Evolutionary conservation across 306 rosid species (phyloP).

Genomic region (Pterocarpus macrocarpus): DNA sequence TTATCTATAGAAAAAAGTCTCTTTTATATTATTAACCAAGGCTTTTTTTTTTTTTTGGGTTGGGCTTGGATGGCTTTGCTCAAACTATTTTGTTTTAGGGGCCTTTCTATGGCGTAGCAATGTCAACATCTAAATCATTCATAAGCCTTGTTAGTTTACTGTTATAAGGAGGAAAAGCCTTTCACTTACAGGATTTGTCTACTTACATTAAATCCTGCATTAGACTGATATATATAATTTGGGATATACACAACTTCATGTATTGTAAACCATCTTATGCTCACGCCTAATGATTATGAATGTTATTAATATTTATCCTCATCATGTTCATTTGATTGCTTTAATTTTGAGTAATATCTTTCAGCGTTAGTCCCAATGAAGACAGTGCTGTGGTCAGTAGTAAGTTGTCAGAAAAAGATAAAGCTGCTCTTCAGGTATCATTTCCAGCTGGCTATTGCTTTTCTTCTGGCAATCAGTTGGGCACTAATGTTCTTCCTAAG

Average conservation of each 20-base stretch:
- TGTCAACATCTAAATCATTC: too few relatives aligned
- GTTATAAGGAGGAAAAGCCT: conserved; percentile 18
- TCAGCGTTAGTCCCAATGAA: conserved; percentile 67
- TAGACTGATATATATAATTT: not conserved
- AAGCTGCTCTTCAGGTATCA: conserved; percentile 77
- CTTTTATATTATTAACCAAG: too few relatives aligned
- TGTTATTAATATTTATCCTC: conserved; percentile 5
- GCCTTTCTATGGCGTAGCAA: too few relatives aligned
- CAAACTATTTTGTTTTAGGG: too few relatives aligned
- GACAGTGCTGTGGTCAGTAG: conserved; percentile 63
- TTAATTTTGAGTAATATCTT: conserved; percentile 52
- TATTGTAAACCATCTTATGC: not conserved
- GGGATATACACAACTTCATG: not conserved
- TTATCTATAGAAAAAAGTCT: too few relatives aligned
- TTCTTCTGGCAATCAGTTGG: conserved; percentile 7
- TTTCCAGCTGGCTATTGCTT: conserved; percentile 31
- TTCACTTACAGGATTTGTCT: not conserved
- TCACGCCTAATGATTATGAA: conserved; percentile 19
- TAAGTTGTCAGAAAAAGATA: conserved; percentile 77
- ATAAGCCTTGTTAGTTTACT: not conserved
- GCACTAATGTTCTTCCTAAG: conserved; percentile 33
- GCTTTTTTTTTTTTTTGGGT: too few relatives aligned
- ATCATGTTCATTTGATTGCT: conserved; percentile 33
- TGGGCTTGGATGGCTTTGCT: too few relatives aligned
- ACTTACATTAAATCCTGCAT: not conserved